Evolutionary conservation across 495 filamentous ascomycete genomes (phyloP), one percentile per base, ranked within the genome.

Genomic region (Hypoxylon rickii): DNA sequence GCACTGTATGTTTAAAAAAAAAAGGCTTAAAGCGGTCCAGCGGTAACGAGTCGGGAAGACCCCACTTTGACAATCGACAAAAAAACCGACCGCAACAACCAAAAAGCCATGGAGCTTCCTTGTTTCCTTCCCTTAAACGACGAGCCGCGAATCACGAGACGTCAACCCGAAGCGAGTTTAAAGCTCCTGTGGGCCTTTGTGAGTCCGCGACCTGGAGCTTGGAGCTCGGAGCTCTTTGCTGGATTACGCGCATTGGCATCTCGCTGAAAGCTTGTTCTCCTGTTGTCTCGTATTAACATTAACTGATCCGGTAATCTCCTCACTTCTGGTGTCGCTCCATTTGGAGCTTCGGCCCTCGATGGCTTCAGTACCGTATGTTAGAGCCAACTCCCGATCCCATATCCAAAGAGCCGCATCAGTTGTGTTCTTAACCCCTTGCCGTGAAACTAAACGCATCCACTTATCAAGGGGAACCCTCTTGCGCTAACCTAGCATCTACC

Each of bases 301-400:
- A n/a, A n/a, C n/a, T n/a, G n/a, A n/a, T n/a, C n/a, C n/a, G n/a
- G n/a, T n/a, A n/a, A n/a, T n/a, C 40, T 37, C 10, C 39, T 38
- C 33, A 24, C 22, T 12, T 55, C 46, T 29, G 24, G 43, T 53
- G n/a, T 36, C 20, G 55, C 61, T 59, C 55, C 55, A 20, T 51
- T 39, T 20, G 50, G 61, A 46, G 55, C 58, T 37, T 51, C 46
- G 47, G 51, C 16, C 33, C 37, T 50, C 51, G 18, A 68, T 68
- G 66, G 61, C 66, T 51, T 51, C 66, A 45, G 66, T 56, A 46
- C 66, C 66, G 66, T 69, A 69, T 51, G 66, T 64, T 34, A 18
- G 22, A 43, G 24, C 24, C 10, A 29, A 4, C 24, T 29, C 24
- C 4, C 24, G 4, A 29, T 4, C 24, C 24, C 10, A 29, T 10